These are phyloP conservation scores for Boletus sensibilis DNA, from an alignment of 768 basidiomycete genomes.

Conservation along the genomic window DNA sequence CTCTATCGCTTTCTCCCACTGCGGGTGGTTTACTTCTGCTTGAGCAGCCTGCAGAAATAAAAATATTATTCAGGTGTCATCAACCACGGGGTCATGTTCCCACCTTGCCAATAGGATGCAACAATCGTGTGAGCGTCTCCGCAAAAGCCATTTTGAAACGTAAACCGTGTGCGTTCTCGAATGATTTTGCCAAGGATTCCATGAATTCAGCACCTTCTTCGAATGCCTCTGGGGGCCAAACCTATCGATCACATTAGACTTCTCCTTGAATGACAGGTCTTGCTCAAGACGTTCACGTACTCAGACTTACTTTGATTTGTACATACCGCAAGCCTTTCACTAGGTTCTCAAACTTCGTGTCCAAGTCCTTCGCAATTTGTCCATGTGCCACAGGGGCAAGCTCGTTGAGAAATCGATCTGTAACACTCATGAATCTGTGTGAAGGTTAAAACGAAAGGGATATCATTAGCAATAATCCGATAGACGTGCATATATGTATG, in stretches of 20 bases:
- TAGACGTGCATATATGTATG: neutral
- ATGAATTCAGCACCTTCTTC: conserved; percentile 93
- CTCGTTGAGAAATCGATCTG: conserved; percentile 84
- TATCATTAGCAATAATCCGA: neutral
- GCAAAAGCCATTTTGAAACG: conserved; percentile 83
- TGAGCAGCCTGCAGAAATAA: conserved; percentile 70
- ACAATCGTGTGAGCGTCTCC: conserved; percentile 68
- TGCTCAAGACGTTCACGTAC: neutral
- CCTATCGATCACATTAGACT: conserved; percentile 42
- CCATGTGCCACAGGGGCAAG: conserved; percentile 71
- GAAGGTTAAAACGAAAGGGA: neutral
- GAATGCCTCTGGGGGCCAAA: conserved; percentile 91
- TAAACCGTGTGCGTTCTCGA: conserved; percentile 79
- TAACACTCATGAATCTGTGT: conserved; percentile 83
- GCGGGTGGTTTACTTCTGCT: conserved; percentile 92
- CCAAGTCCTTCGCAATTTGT: conserved; percentile 76
- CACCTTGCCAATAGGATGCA: conserved; percentile 90
- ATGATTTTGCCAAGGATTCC: conserved; percentile 78
- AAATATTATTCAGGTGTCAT: neutral
- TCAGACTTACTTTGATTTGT: conserved; percentile 64
- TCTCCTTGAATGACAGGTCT: neutral
- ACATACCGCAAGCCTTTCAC: conserved; percentile 79
- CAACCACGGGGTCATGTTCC: neutral
- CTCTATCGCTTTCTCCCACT: conserved; percentile 92
- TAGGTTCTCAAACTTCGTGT: conserved; percentile 81